These are phyloP conservation scores for Rutstroemia sp. DNA, from an alignment of 2,329 filamentous ascomycete genomes.

Conservation along the genomic window DNA sequence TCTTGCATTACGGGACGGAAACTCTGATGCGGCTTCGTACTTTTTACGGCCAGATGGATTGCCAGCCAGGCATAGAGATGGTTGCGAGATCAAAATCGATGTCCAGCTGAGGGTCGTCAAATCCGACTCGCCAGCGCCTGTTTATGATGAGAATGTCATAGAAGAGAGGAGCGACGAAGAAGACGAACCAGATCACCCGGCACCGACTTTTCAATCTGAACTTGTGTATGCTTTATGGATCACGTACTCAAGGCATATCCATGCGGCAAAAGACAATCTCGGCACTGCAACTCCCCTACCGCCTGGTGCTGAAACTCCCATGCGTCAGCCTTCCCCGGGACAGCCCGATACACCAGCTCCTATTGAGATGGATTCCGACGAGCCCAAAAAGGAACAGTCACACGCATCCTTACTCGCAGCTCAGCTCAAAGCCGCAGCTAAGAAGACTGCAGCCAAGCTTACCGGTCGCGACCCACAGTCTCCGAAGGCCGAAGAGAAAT, in stretches of 20 bases:
- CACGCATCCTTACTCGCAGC: conserved; percentile 44
- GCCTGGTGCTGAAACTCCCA: conserved; percentile 61
- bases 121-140: conserved; percentile 64
- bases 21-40: conserved; percentile 66
- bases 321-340: conserved; percentile 71
- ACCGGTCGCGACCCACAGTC: conserved; percentile 34
- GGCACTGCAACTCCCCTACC: conserved; percentile 56
- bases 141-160: conserved; percentile 55
- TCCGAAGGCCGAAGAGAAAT: conserved; percentile 27
- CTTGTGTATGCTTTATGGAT: conserved; percentile 95
- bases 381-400: conserved; percentile 33
- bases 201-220: conserved; percentile 54
- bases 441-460: conserved; percentile 47
- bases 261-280: conserved; percentile 58
- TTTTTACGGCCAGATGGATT: conserved; percentile 82
- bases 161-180: conserved; percentile 53
- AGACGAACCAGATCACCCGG: conserved; percentile 29
- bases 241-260: conserved; percentile 89
- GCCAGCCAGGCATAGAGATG: conserved; percentile 80
- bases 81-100: conserved; percentile 86
- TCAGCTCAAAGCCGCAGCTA: conserved; percentile 50
- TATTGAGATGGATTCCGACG: conserved; percentile 46
- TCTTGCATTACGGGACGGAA: conserved; percentile 75
- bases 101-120: conserved; percentile 95
- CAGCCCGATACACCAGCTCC: conserved; percentile 56